A percentile compares a stretch with the other conserved stretches of the same genome.
Conservation (phyloP, 345 rosid genomes). For the Turnera subulata region DNA sequence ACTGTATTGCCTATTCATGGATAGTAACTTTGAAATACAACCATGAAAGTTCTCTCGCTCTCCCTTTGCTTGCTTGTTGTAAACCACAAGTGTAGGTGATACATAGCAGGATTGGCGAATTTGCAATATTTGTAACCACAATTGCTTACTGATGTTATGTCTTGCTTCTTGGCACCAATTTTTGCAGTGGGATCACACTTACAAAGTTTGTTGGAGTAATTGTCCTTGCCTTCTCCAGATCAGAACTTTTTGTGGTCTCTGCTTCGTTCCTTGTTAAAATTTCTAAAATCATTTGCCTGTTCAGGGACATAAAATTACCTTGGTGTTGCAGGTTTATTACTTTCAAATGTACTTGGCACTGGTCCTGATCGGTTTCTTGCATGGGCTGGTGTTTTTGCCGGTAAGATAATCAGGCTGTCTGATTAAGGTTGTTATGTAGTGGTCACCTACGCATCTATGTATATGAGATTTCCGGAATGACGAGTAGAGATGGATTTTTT, state of each 20-base stretch:
- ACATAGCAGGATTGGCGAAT: no score
- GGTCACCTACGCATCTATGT: no score
- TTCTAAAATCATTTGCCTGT: conserved; percentile 1
- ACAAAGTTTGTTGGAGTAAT: conserved; percentile 90
- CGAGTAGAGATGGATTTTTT: no score
- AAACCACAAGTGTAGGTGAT: no score
- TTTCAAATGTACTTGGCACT: conserved; percentile 90
- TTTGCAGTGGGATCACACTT: conserved; percentile 80
- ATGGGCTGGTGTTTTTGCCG: conserved; percentile 87
- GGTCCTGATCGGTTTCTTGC: conserved; percentile 83
- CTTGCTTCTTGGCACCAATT: not conserved
- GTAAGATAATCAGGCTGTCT: conserved; percentile 43
- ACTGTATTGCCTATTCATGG: no score
- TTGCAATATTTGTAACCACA: not conserved
- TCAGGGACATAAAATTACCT: not conserved
- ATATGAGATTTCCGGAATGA: no score
- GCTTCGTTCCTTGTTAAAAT: conserved; percentile 12
- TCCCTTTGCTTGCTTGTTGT: no score
- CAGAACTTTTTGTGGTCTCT: conserved; percentile 86
- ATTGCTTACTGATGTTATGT: not conserved
- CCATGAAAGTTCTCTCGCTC: not conserved
- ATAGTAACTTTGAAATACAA: not conserved
- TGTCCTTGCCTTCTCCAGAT: conserved; percentile 81
- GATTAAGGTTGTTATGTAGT: not conserved
- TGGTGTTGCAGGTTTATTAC: conserved; percentile 76